Evolutionary conservation across 2,329 filamentous ascomycete species (phyloP).

Genomic region (Mollisia scopiformis): DNA sequence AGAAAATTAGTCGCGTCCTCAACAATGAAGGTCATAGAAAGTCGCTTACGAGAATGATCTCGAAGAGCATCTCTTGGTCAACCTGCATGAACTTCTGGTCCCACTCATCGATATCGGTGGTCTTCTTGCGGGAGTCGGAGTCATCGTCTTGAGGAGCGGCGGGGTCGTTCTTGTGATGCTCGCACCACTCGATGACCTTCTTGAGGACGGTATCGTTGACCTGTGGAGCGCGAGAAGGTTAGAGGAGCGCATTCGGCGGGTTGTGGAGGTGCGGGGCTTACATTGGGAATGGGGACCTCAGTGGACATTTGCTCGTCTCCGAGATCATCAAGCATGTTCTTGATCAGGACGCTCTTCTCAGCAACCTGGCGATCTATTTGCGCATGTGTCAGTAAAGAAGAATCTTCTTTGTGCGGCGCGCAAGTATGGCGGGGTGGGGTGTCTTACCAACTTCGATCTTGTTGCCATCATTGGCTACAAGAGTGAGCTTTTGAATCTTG

Average conservation of each 20-base stretch:
- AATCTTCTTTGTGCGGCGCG: conserved; percentile 2
- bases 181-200: conserved; percentile 98
- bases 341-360: conserved; percentile 92
- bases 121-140: conserved; percentile 94
- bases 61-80: conserved; percentile 99
- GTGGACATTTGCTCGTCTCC: conserved; percentile 60
- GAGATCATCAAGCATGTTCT: conserved; percentile 97
- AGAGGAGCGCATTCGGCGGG: conserved; percentile 13
- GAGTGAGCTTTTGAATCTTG: conserved; percentile 40
- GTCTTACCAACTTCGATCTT: conserved; percentile 52
- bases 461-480: conserved; percentile 53
- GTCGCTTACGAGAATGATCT: conserved; percentile 86
- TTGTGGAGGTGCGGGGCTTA: conserved; percentile 41
- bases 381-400: not conserved
- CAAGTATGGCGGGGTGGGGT: conserved; percentile 18
- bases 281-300: conserved; percentile 81
- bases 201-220: conserved; percentile 91
- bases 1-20: conserved; percentile 14
- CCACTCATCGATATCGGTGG: conserved; percentile 99
- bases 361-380: conserved; percentile 75
- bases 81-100: conserved; percentile 99
- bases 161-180: conserved; percentile 90
- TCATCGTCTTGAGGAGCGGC: conserved; percentile 84
- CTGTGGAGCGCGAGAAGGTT: conserved; percentile 42
- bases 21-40: not conserved